Evolutionary conservation across 176 grass and related monocot species (phyloP).

Genomic region (Guadua angustifolia): DNA sequence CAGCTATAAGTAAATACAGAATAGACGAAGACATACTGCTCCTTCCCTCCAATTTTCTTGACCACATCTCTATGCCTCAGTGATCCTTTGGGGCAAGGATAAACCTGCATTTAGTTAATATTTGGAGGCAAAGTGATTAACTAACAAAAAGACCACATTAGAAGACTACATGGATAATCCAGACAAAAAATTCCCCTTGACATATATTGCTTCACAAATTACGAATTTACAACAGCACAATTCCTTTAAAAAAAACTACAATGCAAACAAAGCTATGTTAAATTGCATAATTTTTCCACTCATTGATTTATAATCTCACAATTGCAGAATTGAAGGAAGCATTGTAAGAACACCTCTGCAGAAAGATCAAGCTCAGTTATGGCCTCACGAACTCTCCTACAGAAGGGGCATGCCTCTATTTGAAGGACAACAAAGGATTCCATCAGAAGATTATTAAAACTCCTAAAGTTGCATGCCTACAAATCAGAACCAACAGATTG

Average conservation of each 20-base stretch:
- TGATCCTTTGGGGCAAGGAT: constrained; percentile 97
- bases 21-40: constrained; percentile 68
- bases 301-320: neutral
- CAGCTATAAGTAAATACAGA: neutral
- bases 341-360: constrained; percentile 55
- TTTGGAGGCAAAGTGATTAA: neutral
- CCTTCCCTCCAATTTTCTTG: constrained; percentile 82
- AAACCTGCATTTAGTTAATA: constrained; percentile 66
- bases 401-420: constrained; percentile 95
- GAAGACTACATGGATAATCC: neutral
- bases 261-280: neutral
- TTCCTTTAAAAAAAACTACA: neutral
- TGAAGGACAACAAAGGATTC: constrained; percentile 33
- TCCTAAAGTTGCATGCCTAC: neutral
- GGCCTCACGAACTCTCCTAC: constrained; percentile 92
- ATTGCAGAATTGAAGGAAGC: neutral
- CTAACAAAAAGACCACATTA: neutral
- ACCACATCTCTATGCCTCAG: constrained; percentile 74
- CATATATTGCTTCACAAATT: neutral
- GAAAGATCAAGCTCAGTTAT: constrained; percentile 93
- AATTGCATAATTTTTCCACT: neutral
- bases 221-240: neutral
- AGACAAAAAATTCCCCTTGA: neutral
- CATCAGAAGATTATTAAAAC: constrained; percentile 21
- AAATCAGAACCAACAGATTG: constrained; percentile 19